Evolutionary conservation across 257 asterid genomes (phyloP).

Genomic region (Solanum appendiculatum): DNA sequence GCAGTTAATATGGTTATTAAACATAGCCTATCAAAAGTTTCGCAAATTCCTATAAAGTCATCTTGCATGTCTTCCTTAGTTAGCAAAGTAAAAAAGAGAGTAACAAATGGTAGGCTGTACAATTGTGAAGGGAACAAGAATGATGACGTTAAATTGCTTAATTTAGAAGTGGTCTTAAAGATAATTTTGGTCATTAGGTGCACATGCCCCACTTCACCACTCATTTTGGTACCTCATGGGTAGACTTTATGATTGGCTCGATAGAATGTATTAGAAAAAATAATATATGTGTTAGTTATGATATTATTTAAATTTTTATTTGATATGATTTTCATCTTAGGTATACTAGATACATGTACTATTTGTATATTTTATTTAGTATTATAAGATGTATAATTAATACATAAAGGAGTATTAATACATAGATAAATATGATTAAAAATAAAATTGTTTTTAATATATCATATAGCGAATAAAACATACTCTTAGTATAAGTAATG

Average conservation of each 20-base stretch:
- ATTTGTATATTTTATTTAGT: too few relatives aligned
- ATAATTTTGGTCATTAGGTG: not conserved
- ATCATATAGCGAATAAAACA: too few relatives aligned
- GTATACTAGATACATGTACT: too few relatives aligned
- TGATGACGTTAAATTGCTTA: not conserved
- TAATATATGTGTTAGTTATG: too few relatives aligned
- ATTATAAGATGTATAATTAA: too few relatives aligned
- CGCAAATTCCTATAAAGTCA: conserved; percentile 7
- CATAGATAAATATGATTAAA: too few relatives aligned
- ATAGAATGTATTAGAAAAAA: not conserved
- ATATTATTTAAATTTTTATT: too few relatives aligned
- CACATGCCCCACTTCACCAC: not conserved
- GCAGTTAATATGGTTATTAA: conserved; percentile 12
- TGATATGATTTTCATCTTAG: too few relatives aligned
- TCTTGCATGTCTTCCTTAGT: not conserved
- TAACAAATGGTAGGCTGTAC: not conserved
- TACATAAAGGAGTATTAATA: too few relatives aligned
- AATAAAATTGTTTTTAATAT: too few relatives aligned
- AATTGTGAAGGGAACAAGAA: not conserved
- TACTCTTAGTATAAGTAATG: too few relatives aligned
- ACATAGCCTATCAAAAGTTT: not conserved
- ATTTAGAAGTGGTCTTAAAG: not conserved
- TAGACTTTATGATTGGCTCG: not conserved
- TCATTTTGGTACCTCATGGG: not conserved
- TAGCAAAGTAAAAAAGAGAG: not conserved